A percentile compares a stretch with the other conserved stretches of the same genome.
Evolutionary conservation across 1,284 basidiomycete genomes (phyloP).

Genomic region (Cystobasidiaceae sp.): DNA sequence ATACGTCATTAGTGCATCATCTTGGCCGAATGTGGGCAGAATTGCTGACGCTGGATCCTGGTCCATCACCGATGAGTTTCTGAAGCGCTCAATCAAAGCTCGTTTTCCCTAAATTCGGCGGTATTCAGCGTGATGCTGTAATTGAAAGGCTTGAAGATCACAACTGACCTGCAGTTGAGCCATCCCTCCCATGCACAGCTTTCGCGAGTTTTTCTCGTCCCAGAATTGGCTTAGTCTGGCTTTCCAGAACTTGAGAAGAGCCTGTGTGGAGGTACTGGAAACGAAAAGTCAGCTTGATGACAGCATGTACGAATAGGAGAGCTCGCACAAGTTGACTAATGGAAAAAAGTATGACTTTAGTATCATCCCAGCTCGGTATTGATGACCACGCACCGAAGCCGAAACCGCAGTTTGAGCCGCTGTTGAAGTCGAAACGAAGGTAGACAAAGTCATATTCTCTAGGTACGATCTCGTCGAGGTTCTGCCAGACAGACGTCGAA

Average conservation of each 20-base stretch:
- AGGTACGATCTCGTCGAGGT: slow-evolving; percentile 27
- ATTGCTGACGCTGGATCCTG: slow-evolving; percentile 51
- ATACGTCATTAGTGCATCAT: not conserved
- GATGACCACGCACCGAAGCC: slow-evolving; percentile 43
- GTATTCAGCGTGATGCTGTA: not conserved
- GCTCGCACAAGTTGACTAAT: not conserved
- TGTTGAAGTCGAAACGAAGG: slow-evolving; percentile 72
- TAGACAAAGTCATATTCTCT: slow-evolving; percentile 53
- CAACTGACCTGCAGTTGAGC: not conserved
- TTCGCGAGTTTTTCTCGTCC: slow-evolving; percentile 83
- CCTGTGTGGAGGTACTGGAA: slow-evolving; percentile 69
- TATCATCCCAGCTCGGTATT: not conserved
- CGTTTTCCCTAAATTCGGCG: slow-evolving; percentile 61
- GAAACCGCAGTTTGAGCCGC: slow-evolving; percentile 67
- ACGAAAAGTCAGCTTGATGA: slow-evolving; percentile 42
- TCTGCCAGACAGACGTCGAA: slow-evolving; percentile 23
- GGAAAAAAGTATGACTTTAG: not conserved
- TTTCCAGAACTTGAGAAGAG: slow-evolving; percentile 64
- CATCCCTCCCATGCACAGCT: slow-evolving; percentile 50
- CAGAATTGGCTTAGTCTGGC: slow-evolving; percentile 60
- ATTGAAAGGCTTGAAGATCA: not conserved
- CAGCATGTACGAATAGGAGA: not conserved
- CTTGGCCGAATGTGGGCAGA: slow-evolving; percentile 30
- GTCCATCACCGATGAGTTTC: slow-evolving; percentile 37
- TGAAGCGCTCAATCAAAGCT: slow-evolving; percentile 59